Base-by-base conservation (phyloP, 208 protist genomes). In the Herpetomonas samuelpessoai region DNA sequence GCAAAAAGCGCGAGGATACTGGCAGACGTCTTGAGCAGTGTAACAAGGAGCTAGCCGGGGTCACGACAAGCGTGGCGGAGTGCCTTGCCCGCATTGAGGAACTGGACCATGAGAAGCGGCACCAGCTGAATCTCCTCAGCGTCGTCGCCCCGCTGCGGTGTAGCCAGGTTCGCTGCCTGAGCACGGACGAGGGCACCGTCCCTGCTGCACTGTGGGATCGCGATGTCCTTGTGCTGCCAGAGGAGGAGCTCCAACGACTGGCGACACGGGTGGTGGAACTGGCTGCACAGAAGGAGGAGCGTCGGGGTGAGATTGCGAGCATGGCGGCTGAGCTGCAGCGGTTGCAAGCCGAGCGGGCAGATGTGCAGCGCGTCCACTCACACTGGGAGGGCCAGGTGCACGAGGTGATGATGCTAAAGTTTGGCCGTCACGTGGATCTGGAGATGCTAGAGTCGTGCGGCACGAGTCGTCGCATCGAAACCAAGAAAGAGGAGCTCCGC, bases 401-500 rank as follows among this genome's bases (percentile, higher is more conserved):
- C 53, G 96, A 98, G 48, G 89, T 97, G 29, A 97, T 98, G 88
- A 75, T 97, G 65, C 74, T 98, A 45, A 97, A 97, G 72, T 98
- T 98, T 65, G 96, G 96, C 12, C 86, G 92, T 52, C 71, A 81
- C 19, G 88, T 98, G 10, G 91, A 98, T 45, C 56, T 98, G 18
- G 96, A 98, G 62, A 76, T 89, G 65, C 74, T 98, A 7, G 91
- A 97, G 62, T 85, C 80, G 12, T 86, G 87, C 46, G 81, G 80
- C 19, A 85, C 92, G 6, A 93, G 92, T 71, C 81, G 88, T 57
- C 71, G 76, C 29, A 92, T 96, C 47, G 94, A 97, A 63, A 71
- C 88, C 30, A 74, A 96, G 71, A 95, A 93, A 56, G 88, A 95
- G 70, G 70, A 86, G 73, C 81, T 97, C 46, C 86, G 85, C 18